Evolutionary conservation across 129 eudicot species (phyloP).

Genomic region (Chrysanthemum seticuspe): DNA sequence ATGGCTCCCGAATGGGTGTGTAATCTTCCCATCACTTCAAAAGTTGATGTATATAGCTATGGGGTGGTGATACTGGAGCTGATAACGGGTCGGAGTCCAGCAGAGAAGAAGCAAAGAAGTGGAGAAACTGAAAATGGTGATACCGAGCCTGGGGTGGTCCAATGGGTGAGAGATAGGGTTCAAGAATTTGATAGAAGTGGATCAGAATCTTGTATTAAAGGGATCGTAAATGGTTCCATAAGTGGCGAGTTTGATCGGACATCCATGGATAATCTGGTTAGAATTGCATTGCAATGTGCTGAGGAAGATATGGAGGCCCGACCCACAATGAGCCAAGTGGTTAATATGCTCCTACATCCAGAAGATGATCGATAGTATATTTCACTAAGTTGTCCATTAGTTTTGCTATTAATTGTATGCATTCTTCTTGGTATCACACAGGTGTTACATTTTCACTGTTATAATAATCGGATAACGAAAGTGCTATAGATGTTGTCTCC

Average conservation of each 20-base stretch:
- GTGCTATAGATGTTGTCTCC: no score
- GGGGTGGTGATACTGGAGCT: conserved; percentile 38
- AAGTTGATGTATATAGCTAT: conserved; percentile 40
- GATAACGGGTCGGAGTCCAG: conserved; percentile 34
- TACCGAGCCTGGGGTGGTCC: conserved; percentile 14
- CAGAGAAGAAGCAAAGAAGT: background rate
- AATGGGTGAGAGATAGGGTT: conserved; percentile 31
- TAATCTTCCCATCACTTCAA: conserved; percentile 32
- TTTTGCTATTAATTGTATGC: background rate
- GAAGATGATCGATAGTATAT: conserved; percentile 8
- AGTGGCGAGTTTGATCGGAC: conserved; percentile 8
- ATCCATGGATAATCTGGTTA: conserved; percentile 22
- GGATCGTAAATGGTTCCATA: conserved; percentile 16
- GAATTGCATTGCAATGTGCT: conserved; percentile 35
- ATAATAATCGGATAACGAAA: no score
- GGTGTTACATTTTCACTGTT: no score
- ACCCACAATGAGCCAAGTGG: conserved; percentile 43
- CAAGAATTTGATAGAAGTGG: background rate
- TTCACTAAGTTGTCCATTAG: background rate
- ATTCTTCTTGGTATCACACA: background rate
- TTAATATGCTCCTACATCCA: conserved; percentile 26
- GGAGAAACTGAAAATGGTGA: conserved; percentile 4
- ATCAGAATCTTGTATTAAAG: conserved; percentile 21
- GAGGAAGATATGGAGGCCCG: conserved; percentile 34
- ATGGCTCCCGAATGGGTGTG: conserved; percentile 42